Evolutionary conservation across 2,329 filamentous ascomycete genomes (phyloP).

Genomic region (Fusarium pilosicola): DNA sequence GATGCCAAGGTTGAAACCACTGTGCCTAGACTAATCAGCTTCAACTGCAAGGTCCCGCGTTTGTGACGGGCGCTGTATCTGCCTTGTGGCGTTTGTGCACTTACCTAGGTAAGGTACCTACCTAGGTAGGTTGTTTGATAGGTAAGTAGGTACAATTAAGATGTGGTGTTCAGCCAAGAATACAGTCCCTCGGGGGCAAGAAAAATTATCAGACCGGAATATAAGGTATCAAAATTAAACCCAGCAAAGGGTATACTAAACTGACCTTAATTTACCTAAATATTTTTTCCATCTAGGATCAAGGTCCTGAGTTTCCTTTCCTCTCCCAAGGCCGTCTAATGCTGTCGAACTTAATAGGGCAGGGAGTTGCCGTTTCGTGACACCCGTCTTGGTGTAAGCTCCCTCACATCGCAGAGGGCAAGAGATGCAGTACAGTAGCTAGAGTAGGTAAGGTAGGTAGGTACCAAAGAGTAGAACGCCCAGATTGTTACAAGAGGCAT

Average conservation of each 20-base stretch:
- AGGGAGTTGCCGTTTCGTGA: conserved; percentile 8
- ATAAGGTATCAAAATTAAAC: no score
- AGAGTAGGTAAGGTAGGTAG: no score
- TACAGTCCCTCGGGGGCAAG: no score
- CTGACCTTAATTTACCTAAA: no score
- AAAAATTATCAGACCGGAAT: no score
- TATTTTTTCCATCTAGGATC: no score
- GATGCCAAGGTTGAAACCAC: background rate
- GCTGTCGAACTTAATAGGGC: background rate
- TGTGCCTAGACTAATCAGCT: background rate
- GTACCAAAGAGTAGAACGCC: background rate
- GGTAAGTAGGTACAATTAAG: background rate
- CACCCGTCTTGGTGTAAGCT: conserved; percentile 1
- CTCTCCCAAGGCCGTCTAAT: background rate
- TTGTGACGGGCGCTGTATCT: background rate
- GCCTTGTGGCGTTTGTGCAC: background rate
- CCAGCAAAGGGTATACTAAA: no score
- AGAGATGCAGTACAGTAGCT: background rate
- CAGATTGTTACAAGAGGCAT: conserved; percentile 12
- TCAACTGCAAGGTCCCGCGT: background rate
- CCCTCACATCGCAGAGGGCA: background rate
- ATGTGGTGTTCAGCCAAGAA: background rate
- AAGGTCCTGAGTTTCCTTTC: no score
- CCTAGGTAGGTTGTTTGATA: background rate
- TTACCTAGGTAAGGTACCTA: background rate